These are phyloP conservation scores for Aureobasidium mangrovei DNA, from an alignment of 2,329 filamentous ascomycete genomes.

Conservation along the genomic window DNA sequence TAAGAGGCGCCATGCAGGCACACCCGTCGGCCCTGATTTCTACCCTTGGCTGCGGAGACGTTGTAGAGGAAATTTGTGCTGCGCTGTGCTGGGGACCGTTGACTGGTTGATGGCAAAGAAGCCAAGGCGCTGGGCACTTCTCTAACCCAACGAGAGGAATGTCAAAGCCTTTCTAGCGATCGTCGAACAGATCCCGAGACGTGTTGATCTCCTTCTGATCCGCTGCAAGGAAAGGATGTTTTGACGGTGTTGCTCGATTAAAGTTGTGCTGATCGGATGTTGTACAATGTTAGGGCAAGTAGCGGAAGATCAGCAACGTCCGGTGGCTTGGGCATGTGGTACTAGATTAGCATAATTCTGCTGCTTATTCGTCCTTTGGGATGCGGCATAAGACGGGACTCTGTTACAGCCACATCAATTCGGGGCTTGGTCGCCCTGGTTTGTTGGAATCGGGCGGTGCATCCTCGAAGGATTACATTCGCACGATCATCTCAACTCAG, in stretches of 20 bases:
- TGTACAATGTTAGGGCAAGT: neutral
- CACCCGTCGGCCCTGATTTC: conserved; percentile 5
- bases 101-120: neutral
- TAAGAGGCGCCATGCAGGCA: conserved; percentile 3
- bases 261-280: conserved; percentile 5
- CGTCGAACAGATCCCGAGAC: conserved; percentile 3
- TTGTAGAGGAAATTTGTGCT: conserved; percentile 2
- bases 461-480: neutral
- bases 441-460: neutral
- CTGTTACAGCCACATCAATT: neutral
- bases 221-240: neutral
- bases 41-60: neutral
- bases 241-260: neutral
- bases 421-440: neutral
- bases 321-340: conserved; percentile 8
- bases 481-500: too few relatives aligned
- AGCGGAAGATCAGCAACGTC: conserved; percentile 5
- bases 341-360: conserved; percentile 4
- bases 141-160: neutral
- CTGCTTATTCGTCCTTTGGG: conserved; percentile 7
- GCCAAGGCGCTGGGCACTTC: conserved; percentile 2
- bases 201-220: neutral
- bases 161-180: conserved; percentile 1
- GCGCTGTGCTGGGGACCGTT: neutral
- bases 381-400: neutral